Evolutionary conservation across 768 basidiomycete genomes (phyloP).

Genomic region (Boletus reticulatus): DNA sequence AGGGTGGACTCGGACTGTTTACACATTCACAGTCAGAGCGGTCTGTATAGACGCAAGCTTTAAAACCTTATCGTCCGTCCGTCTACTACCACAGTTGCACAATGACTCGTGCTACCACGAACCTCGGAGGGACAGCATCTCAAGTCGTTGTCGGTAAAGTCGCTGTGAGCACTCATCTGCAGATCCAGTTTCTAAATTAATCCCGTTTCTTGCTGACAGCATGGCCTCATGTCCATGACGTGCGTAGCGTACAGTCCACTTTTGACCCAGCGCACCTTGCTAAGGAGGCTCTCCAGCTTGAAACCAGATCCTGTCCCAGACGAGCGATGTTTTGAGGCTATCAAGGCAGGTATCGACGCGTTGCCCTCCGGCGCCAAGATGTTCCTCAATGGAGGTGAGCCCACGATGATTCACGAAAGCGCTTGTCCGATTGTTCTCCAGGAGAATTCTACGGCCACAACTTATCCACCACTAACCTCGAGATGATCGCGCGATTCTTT

Average conservation of each 20-base stretch:
- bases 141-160: constrained; percentile 37
- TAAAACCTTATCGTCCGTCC: background rate
- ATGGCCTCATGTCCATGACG: constrained; percentile 62
- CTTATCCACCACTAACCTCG: constrained; percentile 41
- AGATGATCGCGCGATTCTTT: constrained; percentile 50
- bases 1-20: no score
- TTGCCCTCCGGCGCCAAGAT: constrained; percentile 45
- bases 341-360: constrained; percentile 49
- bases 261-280: background rate
- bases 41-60: background rate
- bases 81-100: background rate
- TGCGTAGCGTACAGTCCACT: constrained; percentile 17
- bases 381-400: constrained; percentile 48
- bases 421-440: constrained; percentile 7
- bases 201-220: constrained; percentile 18
- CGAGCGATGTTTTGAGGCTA: constrained; percentile 58
- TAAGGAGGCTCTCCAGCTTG: constrained; percentile 33
- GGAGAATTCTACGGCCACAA: constrained; percentile 59
- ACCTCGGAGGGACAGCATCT: constrained; percentile 39
- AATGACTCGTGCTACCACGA: constrained; percentile 33
- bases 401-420: background rate
- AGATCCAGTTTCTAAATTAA: background rate
- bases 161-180: constrained; percentile 28
- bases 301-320: constrained; percentile 46
- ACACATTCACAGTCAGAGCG: no score